Evolutionary conservation across 345 rosid species (phyloP).

Genomic region (Murraya koenigii): DNA sequence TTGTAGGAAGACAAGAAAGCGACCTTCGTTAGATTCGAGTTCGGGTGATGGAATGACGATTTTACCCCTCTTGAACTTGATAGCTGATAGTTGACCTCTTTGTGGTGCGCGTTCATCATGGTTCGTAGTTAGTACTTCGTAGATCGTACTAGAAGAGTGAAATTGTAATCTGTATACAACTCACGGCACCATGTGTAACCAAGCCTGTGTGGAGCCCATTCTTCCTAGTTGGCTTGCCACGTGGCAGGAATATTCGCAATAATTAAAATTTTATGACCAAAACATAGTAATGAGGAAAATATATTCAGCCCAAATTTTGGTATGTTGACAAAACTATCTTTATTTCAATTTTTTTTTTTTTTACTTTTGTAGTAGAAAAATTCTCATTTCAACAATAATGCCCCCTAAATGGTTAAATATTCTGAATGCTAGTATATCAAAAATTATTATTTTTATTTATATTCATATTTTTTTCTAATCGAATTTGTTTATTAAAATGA

Average conservation of each 20-base stretch:
- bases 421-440: too few species aligned
- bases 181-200: not conserved
- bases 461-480: too few species aligned
- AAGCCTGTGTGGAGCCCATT: not conserved
- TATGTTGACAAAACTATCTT: too few species aligned
- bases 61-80: not conserved
- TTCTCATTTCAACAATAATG: too few species aligned
- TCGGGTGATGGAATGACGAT: not conserved
- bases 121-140: not conserved
- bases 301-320: not conserved
- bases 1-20: not conserved
- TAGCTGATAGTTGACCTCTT: not conserved
- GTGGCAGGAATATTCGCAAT: not conserved
- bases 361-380: too few species aligned
- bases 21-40: not conserved
- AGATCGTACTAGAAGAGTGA: not conserved
- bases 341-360: too few species aligned
- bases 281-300: too few species aligned
- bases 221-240: not conserved
- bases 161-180: not conserved
- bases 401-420: too few species aligned
- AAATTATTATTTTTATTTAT: too few species aligned
- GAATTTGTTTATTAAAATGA: too few species aligned
- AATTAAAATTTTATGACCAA: too few species aligned
- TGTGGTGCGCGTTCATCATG: not conserved